These are phyloP conservation scores for Pseudomassariella vexata DNA, from an alignment of 2,329 filamentous ascomycete species.

Conservation along the genomic window DNA sequence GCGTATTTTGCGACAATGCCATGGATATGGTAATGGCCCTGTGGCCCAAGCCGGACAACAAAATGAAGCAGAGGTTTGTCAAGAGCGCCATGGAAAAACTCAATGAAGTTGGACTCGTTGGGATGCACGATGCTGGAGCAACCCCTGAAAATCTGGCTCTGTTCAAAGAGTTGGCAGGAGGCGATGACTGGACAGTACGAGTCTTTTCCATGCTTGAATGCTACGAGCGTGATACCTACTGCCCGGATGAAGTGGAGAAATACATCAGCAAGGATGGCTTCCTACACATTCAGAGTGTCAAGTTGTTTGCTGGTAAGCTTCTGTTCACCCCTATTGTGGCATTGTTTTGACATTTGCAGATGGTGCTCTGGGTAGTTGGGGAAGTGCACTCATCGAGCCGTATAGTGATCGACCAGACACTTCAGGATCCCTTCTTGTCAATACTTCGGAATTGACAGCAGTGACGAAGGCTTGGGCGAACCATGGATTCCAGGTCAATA, in stretches of 20 bases:
- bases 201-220: conserved; percentile 68
- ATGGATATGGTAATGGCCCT: conserved; percentile 55
- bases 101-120: conserved; percentile 60
- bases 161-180: conserved; percentile 43
- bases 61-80: conserved; percentile 49
- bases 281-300: conserved; percentile 57
- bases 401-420: conserved; percentile 59
- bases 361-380: conserved; percentile 66
- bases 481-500: conserved; percentile 62
- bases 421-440: conserved; percentile 60
- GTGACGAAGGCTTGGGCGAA: conserved; percentile 53
- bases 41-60: conserved; percentile 50
- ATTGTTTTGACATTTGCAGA: conserved; percentile 38
- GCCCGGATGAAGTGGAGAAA: conserved; percentile 42
- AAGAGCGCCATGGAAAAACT: conserved; percentile 55
- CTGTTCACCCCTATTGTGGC: too few species aligned
- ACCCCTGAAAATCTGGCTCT: conserved; percentile 47
- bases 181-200: conserved; percentile 52
- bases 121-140: conserved; percentile 64
- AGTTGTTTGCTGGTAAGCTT: conserved; percentile 61
- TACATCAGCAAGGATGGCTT: conserved; percentile 39
- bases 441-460: conserved; percentile 49
- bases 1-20: conserved; percentile 70
- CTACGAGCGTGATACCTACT: conserved; percentile 57
- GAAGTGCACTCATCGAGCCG: conserved; percentile 65